Evolutionary conservation across 352 stramenopile genomes (phyloP).

Genomic region (Hyaloperonospora brassicae): DNA sequence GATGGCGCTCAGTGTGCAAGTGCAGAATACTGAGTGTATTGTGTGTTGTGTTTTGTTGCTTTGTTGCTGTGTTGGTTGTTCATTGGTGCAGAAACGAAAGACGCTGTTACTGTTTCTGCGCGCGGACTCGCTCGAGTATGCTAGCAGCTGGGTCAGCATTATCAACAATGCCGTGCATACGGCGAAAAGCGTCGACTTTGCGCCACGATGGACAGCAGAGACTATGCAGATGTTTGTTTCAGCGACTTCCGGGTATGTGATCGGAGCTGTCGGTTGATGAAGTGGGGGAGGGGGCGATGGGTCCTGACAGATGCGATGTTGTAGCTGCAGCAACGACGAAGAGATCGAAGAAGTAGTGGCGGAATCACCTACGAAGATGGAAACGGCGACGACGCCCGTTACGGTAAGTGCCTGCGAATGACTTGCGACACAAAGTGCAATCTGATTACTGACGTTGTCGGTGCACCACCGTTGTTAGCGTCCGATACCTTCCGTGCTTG

Average conservation of each 20-base stretch:
- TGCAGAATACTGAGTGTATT: conserved; percentile 5
- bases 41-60: background rate
- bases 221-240: conserved; percentile 72
- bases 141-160: conserved; percentile 64
- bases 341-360: conserved; percentile 13
- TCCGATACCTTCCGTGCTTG: conserved; percentile 36
- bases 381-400: conserved; percentile 2
- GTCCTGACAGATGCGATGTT: background rate
- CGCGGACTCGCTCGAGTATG: conserved; percentile 62
- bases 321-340: conserved; percentile 30
- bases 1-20: background rate
- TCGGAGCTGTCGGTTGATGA: background rate
- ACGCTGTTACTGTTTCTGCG: conserved; percentile 73
- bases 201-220: conserved; percentile 54
- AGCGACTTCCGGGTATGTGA: conserved; percentile 45
- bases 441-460: conserved; percentile 6
- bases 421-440: background rate
- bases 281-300: background rate
- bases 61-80: background rate
- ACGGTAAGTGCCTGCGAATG: conserved; percentile 13
- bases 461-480: conserved; percentile 6
- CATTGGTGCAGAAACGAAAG: conserved; percentile 52
- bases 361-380: conserved; percentile 20
- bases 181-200: conserved; percentile 56
- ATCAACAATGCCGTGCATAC: conserved; percentile 74